A percentile compares a stretch with the other conserved stretches of the same genome.
phyloP scores from a whole-genome alignment of 257 asterid genomes.

The Petrea volubilis region DNA sequence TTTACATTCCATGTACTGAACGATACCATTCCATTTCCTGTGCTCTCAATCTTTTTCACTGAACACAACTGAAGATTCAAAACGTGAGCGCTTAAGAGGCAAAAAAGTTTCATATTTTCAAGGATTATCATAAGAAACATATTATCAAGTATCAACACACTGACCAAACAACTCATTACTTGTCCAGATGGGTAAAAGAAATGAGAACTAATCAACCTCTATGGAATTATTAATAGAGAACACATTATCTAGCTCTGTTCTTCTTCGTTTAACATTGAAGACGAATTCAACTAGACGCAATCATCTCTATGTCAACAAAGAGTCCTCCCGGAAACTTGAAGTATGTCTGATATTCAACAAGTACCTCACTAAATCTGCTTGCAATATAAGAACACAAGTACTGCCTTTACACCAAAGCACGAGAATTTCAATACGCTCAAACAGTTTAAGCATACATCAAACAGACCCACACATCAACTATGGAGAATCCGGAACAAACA shows the following conservation, averaged over 20 bases:
- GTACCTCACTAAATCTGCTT: neutral
- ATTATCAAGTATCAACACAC: neutral
- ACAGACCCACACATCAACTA: neutral
- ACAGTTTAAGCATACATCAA: neutral
- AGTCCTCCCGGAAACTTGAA: constrained; percentile 7
- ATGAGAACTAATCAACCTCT: neutral
- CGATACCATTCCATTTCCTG: neutral
- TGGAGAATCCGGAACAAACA: neutral
- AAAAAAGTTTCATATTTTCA: neutral
- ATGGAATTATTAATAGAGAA: neutral
- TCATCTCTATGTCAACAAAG: constrained; percentile 11
- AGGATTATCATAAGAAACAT: neutral
- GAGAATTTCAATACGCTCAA: neutral
- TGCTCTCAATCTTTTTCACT: neutral
- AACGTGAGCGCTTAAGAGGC: neutral
- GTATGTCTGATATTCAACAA: neutral
- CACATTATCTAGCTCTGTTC: constrained; percentile 1
- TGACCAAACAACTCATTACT: neutral
- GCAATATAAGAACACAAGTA: neutral
- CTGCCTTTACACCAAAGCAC: neutral
- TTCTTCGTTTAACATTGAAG: too few species aligned
- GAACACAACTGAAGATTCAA: neutral
- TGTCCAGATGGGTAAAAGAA: neutral
- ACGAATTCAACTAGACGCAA: neutral
- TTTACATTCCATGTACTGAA: neutral